Conservation (phyloP, 768 basidiomycete species). For the Lentinus tigrinus region DNA sequence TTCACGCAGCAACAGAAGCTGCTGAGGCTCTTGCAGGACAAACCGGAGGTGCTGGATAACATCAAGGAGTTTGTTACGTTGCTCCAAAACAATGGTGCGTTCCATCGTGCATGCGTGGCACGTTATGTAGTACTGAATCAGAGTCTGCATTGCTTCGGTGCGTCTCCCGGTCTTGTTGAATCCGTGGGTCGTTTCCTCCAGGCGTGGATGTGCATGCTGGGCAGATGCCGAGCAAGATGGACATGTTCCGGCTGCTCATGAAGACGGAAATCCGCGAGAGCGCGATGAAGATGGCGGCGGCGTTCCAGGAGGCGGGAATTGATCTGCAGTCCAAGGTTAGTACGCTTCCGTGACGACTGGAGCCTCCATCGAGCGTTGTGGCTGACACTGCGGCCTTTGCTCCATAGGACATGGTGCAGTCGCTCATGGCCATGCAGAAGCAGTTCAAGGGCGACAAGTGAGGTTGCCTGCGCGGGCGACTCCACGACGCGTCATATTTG, state of each 20-base stretch:
- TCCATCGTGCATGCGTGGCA: not conserved
- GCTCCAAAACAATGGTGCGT: slow-evolving; percentile 16
- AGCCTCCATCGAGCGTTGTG: too few relatives aligned
- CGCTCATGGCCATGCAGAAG: slow-evolving; percentile 13
- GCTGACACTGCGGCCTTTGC: not conserved
- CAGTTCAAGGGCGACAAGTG: slow-evolving; percentile 4
- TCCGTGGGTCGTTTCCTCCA: not conserved
- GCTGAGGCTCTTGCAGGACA: slow-evolving; percentile 17
- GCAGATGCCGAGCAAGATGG: slow-evolving; percentile 18
- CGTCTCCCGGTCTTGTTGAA: too few relatives aligned
- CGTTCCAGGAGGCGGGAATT: slow-evolving; percentile 17
- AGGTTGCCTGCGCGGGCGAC: not conserved
- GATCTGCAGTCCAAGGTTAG: slow-evolving; percentile 11
- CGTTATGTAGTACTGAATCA: not conserved
- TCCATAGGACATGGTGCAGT: slow-evolving; percentile 12
- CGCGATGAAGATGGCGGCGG: slow-evolving; percentile 14
- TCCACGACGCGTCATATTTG: not conserved
- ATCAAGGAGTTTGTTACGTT: slow-evolving; percentile 14
- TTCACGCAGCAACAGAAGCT: slow-evolving; percentile 16
- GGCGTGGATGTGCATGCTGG: slow-evolving; percentile 11
- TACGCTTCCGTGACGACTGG: not conserved
- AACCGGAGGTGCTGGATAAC: slow-evolving; percentile 15
- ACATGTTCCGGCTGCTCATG: slow-evolving; percentile 13
- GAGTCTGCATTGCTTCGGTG: too few relatives aligned
- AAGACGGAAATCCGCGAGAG: slow-evolving; percentile 15